Conservation (phyloP, 768 basidiomycete species). For the Suillus hirtellus region DNA sequence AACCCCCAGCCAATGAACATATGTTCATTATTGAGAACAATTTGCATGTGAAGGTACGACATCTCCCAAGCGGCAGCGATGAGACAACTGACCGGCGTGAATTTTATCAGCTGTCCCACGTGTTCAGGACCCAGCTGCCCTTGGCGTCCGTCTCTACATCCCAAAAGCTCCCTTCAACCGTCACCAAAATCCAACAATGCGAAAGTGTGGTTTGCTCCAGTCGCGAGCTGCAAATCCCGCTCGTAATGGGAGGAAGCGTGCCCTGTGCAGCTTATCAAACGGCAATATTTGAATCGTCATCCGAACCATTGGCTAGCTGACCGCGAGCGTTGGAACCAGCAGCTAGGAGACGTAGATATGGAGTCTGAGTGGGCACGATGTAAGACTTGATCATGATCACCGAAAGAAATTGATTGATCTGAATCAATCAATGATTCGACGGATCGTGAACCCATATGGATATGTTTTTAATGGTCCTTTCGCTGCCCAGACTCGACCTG, state of each 20-base stretch:
- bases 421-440: no score
- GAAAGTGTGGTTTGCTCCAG: slow-evolving; percentile 82
- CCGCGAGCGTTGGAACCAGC: slow-evolving; percentile 53
- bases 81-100: slow-evolving; percentile 44
- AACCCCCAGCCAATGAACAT: no score
- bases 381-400: no score
- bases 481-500: no score
- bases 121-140: slow-evolving; percentile 70
- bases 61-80: no score
- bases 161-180: slow-evolving; percentile 56
- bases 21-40: no score
- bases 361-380: no score
- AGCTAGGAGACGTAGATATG: slow-evolving; percentile 32
- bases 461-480: no score
- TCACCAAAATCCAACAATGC: slow-evolving; percentile 48
- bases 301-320: slow-evolving; percentile 42
- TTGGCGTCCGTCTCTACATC: slow-evolving; percentile 65
- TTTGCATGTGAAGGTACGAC: no score
- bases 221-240: slow-evolving; percentile 53
- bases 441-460: no score
- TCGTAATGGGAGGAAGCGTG: slow-evolving; percentile 26
- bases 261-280: slow-evolving; percentile 25
- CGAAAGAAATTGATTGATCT: no score
- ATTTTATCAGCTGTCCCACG: slow-evolving; percentile 28
- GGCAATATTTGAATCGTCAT: slow-evolving; percentile 41